Conservation (phyloP, 345 rosid species). For the Populus euphratica region DNA sequence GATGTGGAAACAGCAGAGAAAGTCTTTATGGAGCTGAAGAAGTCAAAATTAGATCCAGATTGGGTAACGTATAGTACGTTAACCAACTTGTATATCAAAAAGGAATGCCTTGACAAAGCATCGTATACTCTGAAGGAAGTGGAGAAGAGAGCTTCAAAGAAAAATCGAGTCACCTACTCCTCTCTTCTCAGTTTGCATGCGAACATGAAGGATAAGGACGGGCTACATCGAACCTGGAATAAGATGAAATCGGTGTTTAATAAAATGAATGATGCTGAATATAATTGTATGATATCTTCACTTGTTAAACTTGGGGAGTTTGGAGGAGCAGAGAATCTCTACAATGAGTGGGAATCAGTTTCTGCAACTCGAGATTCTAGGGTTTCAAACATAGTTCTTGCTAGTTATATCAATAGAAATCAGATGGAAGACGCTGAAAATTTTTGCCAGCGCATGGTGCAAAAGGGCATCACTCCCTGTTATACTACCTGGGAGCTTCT, state of each 20-base stretch:
- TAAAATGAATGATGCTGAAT: slow-evolving; percentile 71
- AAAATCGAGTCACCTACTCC: slow-evolving; percentile 53
- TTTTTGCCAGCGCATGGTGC: slow-evolving; percentile 42
- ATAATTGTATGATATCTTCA: slow-evolving; percentile 70
- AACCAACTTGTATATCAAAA: slow-evolving; percentile 58
- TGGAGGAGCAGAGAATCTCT: slow-evolving; percentile 58
- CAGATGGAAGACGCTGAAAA: slow-evolving; percentile 52
- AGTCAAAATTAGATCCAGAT: slow-evolving; percentile 58
- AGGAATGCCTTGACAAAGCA: slow-evolving; percentile 48
- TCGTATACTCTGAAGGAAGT: slow-evolving; percentile 63
- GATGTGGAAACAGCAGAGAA: slow-evolving; percentile 61
- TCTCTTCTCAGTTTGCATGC: slow-evolving; percentile 74
- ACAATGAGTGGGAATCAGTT: slow-evolving; percentile 73
- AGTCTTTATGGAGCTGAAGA: slow-evolving; percentile 54
- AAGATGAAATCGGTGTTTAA: slow-evolving; percentile 55
- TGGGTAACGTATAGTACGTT: slow-evolving; percentile 79
- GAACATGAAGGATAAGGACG: slow-evolving; percentile 57
- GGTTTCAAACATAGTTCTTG: slow-evolving; percentile 66
- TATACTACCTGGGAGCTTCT: slow-evolving; percentile 89
- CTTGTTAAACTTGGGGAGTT: slow-evolving; percentile 64
- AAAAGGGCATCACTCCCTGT: slow-evolving; percentile 53
- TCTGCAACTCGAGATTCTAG: slow-evolving; percentile 57
- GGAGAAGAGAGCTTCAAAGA: slow-evolving; percentile 70
- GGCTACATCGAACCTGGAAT: slow-evolving; percentile 62
- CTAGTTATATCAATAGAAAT: slow-evolving; percentile 55